A percentile compares a stretch with the other conserved stretches of the same genome.
Conservation (phyloP, 768 basidiomycete genomes). For the Tulasnella sp. region DNA sequence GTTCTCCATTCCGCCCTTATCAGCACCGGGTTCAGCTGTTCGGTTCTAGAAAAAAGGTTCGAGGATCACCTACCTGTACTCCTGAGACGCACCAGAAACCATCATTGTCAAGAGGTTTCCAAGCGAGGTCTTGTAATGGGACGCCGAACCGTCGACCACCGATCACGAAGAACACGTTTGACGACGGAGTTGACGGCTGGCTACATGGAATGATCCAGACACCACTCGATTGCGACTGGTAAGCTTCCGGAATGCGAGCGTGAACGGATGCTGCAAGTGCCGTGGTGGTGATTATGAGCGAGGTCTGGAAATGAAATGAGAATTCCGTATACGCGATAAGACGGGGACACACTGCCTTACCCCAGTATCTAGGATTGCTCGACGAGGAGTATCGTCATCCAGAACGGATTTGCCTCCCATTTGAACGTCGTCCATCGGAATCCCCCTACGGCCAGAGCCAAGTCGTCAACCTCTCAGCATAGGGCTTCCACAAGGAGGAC, state of each 20-base stretch:
- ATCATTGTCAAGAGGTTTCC: neutral
- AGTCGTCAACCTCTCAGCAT: neutral
- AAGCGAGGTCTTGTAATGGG: conserved; percentile 14
- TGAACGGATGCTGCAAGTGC: conserved; percentile 15
- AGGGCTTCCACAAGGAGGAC: neutral
- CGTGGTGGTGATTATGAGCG: conserved; percentile 13
- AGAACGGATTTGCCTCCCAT: conserved; percentile 9
- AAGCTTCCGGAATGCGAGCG: conserved; percentile 8
- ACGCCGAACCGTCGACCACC: conserved; percentile 14
- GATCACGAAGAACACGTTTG: conserved; percentile 20
- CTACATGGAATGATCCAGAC: conserved; percentile 19
- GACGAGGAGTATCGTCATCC: neutral
- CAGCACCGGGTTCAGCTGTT: neutral
- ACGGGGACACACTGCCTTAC: neutral
- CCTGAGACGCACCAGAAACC: conserved; percentile 20
- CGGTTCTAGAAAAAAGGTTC: neutral
- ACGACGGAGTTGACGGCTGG: neutral
- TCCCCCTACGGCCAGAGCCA: neutral
- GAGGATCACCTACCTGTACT: conserved; percentile 1
- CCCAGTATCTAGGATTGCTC: conserved; percentile 24
- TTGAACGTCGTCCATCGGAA: conserved; percentile 21
- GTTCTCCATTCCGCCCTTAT: conserved; percentile 22
- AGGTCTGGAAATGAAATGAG: neutral
- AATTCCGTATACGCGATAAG: neutral
- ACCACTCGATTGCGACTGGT: neutral